phyloP scores from a whole-genome alignment of 179 eudicot species.

The Spinacia oleracea region DNA sequence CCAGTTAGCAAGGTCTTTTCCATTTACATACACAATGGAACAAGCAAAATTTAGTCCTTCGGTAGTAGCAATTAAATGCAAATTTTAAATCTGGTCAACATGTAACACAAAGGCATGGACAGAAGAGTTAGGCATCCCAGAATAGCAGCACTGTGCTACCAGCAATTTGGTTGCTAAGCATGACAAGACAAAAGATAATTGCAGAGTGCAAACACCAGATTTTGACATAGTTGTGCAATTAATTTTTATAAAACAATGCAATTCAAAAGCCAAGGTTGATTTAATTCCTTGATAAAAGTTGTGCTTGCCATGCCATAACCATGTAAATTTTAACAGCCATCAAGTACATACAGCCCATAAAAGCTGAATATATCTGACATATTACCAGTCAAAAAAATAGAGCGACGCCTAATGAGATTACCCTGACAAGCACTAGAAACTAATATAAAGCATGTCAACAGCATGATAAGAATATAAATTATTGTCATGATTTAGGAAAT shows the following conservation, averaged over 20 bases:
- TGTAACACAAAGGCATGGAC: neutral
- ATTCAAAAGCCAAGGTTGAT: neutral
- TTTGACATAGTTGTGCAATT: neutral
- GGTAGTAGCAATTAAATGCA: neutral
- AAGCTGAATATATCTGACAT: neutral
- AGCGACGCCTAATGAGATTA: neutral
- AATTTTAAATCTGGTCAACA: neutral
- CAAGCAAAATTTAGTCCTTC: neutral
- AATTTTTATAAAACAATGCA: neutral
- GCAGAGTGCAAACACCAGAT: neutral
- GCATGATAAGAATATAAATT: neutral
- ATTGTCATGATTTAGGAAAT: neutral
- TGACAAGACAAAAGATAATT: constrained; percentile 1
- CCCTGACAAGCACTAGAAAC: neutral
- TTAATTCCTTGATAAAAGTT: neutral
- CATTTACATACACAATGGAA: neutral
- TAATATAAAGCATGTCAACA: neutral
- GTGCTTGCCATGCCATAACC: neutral
- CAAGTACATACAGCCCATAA: neutral
- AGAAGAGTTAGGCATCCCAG: neutral
- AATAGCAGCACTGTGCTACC: neutral
- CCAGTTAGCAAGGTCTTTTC: neutral
- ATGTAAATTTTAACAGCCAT: neutral
- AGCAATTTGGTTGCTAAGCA: neutral
- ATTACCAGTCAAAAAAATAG: neutral